Percentiles rank a stretch among this genome's conserved stretches.
Evolutionary conservation across 176 grass and related monocot genomes (phyloP).

Genomic region (Urochloa ruziziensis): DNA sequence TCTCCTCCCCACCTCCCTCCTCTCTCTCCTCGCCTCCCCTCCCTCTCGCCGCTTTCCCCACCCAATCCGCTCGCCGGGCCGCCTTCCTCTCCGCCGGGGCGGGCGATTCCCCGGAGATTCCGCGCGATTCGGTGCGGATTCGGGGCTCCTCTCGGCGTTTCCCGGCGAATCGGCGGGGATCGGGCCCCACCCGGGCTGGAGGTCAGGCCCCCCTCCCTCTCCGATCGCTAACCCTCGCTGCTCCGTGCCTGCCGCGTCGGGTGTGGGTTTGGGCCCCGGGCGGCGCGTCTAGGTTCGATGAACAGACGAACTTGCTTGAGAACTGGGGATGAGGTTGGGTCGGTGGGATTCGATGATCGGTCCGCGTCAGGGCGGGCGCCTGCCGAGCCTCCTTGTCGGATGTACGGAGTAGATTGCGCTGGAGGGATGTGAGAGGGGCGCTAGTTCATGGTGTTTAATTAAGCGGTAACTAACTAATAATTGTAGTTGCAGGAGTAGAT

Average conservation of each 20-base stretch:
- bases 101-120: slow-evolving; percentile 6
- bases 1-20: not conserved
- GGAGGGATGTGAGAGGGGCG: not conserved
- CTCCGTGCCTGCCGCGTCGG: not conserved
- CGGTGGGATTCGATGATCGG: slow-evolving; percentile 32
- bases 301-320: not conserved
- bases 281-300: slow-evolving; percentile 8
- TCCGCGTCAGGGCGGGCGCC: not conserved
- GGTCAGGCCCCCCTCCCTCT: slow-evolving; percentile 12
- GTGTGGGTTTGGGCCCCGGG: not conserved
- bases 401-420: not conserved
- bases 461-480: not conserved
- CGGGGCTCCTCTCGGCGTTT: not conserved
- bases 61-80: slow-evolving; percentile 5
- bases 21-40: not conserved
- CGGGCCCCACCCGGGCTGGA: slow-evolving; percentile 3
- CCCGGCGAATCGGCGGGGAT: slow-evolving; percentile 42
- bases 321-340: not conserved
- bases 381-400: not conserved
- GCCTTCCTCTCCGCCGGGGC: not conserved
- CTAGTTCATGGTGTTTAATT: not conserved
- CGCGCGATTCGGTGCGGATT: slow-evolving; percentile 31
- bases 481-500: not conserved
- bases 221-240: slow-evolving; percentile 8
- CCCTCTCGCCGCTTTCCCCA: slow-evolving; percentile 23